Conservation (phyloP, 495 filamentous ascomycete species). For the Neurospora cerealis region DNA sequence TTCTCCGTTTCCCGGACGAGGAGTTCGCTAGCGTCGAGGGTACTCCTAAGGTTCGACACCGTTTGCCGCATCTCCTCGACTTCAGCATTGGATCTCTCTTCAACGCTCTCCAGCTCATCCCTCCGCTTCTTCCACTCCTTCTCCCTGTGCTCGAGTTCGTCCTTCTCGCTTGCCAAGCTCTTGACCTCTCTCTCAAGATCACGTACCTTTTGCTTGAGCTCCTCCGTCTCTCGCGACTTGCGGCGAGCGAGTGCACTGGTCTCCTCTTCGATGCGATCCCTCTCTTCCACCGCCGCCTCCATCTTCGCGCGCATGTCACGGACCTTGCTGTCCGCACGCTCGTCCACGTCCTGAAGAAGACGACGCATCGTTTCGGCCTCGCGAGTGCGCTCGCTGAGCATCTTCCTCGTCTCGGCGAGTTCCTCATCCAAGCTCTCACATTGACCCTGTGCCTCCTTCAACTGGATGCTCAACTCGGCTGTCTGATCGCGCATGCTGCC, state of each 20-base stretch:
- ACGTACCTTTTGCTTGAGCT: constrained; percentile 64
- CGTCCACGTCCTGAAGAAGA: constrained; percentile 76
- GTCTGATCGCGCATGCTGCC: constrained; percentile 89
- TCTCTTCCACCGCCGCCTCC: constrained; percentile 81
- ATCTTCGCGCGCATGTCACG: constrained; percentile 84
- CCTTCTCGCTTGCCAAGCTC: constrained; percentile 60
- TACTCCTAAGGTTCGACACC: constrained; percentile 66
- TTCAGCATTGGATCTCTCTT: constrained; percentile 60
- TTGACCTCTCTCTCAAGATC: constrained; percentile 71
- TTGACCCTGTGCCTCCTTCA: constrained; percentile 78
- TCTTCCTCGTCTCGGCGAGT: constrained; percentile 72
- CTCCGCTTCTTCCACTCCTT: constrained; percentile 54
- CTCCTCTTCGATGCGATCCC: constrained; percentile 88
- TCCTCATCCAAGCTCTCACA: constrained; percentile 91
- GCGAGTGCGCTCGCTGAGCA: constrained; percentile 84
- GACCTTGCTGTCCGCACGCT: constrained; percentile 65
- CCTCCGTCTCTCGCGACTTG: constrained; percentile 75
- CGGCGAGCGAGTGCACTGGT: constrained; percentile 65
- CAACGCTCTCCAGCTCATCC: constrained; percentile 61
- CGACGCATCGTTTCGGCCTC: constrained; percentile 94
- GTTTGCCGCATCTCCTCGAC: constrained; percentile 63
- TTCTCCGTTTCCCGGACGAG: constrained; percentile 73
- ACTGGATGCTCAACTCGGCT: constrained; percentile 78
- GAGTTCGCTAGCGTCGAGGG: constrained; percentile 78
- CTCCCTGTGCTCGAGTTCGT: constrained; percentile 55